Percentiles rank a stretch among this genome's conserved stretches.
Conservation (phyloP, 202 grass and related monocot species). For the Zizania palustris region DNA sequence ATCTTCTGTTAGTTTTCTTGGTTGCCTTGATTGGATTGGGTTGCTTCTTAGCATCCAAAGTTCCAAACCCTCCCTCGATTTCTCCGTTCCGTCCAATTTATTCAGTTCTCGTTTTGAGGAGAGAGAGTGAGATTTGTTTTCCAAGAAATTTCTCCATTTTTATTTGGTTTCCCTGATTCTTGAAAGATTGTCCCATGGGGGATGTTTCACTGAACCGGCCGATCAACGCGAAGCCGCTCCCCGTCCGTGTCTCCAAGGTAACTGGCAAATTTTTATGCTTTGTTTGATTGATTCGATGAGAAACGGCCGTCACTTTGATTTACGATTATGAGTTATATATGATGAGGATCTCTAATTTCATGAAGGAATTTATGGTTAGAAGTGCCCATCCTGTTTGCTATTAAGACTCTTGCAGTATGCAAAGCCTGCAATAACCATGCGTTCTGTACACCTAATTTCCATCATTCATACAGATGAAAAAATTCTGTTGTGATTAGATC, state of each 20-base stretch:
- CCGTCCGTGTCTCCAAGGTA: constrained; percentile 27
- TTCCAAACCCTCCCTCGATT: too few relatives aligned
- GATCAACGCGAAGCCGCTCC: constrained; percentile 30
- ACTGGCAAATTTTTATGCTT: background rate
- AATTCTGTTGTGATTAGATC: background rate
- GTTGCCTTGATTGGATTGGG: background rate
- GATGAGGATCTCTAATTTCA: background rate
- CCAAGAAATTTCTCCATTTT: background rate
- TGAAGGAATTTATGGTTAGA: background rate
- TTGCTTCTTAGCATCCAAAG: background rate
- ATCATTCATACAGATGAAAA: background rate
- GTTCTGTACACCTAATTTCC: background rate
- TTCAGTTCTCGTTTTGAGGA: background rate
- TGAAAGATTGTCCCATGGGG: constrained; percentile 32
- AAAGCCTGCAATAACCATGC: background rate
- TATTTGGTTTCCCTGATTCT: constrained; percentile 4
- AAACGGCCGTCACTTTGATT: background rate
- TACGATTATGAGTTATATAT: background rate
- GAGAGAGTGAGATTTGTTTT: background rate
- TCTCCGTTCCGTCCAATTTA: constrained; percentile 3
- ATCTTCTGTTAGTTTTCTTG: background rate
- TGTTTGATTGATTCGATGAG: background rate
- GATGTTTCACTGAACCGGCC: constrained; percentile 39
- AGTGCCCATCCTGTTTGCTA: background rate
- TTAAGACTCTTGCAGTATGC: background rate